phyloP scores from a whole-genome alignment of 208 protist species.

The Angomonas deanei region DNA sequence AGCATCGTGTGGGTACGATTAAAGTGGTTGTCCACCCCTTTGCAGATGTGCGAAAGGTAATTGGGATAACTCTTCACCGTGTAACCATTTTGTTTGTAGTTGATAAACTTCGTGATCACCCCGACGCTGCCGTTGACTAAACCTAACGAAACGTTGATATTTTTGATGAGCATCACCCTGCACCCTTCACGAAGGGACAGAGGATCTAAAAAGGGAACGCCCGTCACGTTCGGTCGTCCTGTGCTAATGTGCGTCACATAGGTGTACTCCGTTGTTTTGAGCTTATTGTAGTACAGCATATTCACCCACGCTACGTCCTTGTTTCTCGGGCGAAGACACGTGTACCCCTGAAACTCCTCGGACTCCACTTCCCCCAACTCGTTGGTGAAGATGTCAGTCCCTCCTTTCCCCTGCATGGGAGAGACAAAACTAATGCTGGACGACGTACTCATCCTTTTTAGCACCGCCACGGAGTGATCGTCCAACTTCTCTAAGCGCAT shows the following conservation, averaged over 20 bases:
- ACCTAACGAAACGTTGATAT: conserved; percentile 44
- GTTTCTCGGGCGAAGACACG: conserved; percentile 51
- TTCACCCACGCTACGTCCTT: conserved; percentile 65
- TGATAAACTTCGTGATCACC: conserved; percentile 62
- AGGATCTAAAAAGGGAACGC: conserved; percentile 15
- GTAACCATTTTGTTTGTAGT: conserved; percentile 17
- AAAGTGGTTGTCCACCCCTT: conserved; percentile 15
- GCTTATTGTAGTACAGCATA: conserved; percentile 38
- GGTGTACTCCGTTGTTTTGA: conserved; percentile 36
- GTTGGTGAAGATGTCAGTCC: neutral
- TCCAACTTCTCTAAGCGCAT: conserved; percentile 55
- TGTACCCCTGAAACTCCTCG: conserved; percentile 49
- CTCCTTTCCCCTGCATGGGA: neutral
- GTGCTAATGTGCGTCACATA: conserved; percentile 16
- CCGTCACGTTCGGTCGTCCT: conserved; percentile 17
- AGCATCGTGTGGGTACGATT: conserved; percentile 35
- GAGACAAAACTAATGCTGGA: conserved; percentile 28
- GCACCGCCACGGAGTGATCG: conserved; percentile 22
- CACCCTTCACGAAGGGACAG: conserved; percentile 67
- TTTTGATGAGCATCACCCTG: conserved; percentile 87
- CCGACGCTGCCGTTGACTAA: conserved; percentile 85
- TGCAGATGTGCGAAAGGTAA: conserved; percentile 14
- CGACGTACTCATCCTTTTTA: conserved; percentile 35
- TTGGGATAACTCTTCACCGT: conserved; percentile 30
- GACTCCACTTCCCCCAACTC: neutral